Evolutionary conservation across 306 rosid genomes (phyloP), one percentile per base, ranked within the genome.

Genomic region (Glycine tomentella): DNA sequence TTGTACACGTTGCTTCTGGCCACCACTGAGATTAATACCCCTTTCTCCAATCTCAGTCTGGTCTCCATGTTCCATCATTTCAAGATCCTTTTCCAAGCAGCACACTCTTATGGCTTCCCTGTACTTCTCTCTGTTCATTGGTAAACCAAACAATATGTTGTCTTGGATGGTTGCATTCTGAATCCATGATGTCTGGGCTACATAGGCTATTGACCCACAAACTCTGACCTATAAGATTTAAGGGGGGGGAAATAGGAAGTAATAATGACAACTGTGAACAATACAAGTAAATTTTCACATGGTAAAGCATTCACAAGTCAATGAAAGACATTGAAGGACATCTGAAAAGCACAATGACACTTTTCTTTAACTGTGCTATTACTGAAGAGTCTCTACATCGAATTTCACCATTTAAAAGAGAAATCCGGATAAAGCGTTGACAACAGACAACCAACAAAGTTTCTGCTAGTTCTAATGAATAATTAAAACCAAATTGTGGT

Each of bases 171-270:
- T 92, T 78, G 90, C 98, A 77, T 90, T 94, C 80, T 94, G 98
- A 83, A 94, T 94, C 97, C 98, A 94, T 76, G 98, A 92, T 68
- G 98, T 94, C 78, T 94, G 98, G 61, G 98, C 92, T 53, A 94
- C 98, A 79, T 90, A 94, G 5, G 95, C 97, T 0, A 90, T 83
- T 31, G 75, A 89, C 61, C 98, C 98, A 61, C 94, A 88, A 72
- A 94, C 97, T 80, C 84, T 81, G 4, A 94, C 92, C 98, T 94
- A 85, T 40, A 65, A 66, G 5, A 70, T 55, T 59, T 52, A 44
- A 69, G 79, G 42, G 62, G 51, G 13, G 3, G 6, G 13, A 25
- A 9, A 14, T 2, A 46, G 52, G 20, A 59, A 10, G 33, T 73
- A 57, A 81, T 56, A 64, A 65, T 65, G 53, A 64, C 2, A 81